These are phyloP conservation scores for Candida dajiaensis DNA, from an alignment of 805 yeast species.

Conservation along the genomic window DNA sequence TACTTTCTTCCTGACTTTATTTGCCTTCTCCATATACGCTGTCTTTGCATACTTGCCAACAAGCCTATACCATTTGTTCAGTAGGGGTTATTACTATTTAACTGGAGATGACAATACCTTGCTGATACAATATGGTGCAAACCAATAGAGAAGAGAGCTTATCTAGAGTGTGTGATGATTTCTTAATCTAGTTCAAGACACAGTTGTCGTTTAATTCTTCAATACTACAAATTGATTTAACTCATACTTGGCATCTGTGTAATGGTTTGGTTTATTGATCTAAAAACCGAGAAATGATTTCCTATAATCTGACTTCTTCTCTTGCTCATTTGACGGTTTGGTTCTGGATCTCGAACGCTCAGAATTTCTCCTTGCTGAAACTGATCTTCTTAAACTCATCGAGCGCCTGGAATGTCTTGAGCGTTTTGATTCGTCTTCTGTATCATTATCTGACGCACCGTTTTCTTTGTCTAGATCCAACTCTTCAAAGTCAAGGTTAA, in stretches of 20 bases:
- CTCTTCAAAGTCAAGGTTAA: slow-evolving; percentile 18
- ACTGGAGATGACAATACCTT: slow-evolving; percentile 27
- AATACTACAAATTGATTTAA: slow-evolving; percentile 1
- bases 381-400: slow-evolving; percentile 11
- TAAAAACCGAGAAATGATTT: slow-evolving; percentile 17
- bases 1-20: slow-evolving; percentile 29
- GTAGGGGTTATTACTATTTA: slow-evolving; percentile 26
- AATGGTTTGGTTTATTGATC: neutral
- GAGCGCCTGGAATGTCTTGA: slow-evolving; percentile 13
- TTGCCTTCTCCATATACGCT: slow-evolving; percentile 35
- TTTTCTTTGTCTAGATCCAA: slow-evolving; percentile 12
- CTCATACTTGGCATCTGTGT: neutral
- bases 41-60: slow-evolving; percentile 27
- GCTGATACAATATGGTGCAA: slow-evolving; percentile 9
- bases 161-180: too few relatives aligned
- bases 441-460: neutral
- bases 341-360: slow-evolving; percentile 9
- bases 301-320: slow-evolving; percentile 8
- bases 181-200: neutral
- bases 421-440: slow-evolving; percentile 1
- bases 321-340: slow-evolving; percentile 2
- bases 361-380: slow-evolving; percentile 3
- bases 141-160: too few relatives aligned
- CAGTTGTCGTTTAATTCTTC: neutral
- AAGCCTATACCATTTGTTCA: slow-evolving; percentile 17